Base-by-base conservation (phyloP, 2,329 filamentous ascomycete species). In the Epichloe typhina region DNA sequence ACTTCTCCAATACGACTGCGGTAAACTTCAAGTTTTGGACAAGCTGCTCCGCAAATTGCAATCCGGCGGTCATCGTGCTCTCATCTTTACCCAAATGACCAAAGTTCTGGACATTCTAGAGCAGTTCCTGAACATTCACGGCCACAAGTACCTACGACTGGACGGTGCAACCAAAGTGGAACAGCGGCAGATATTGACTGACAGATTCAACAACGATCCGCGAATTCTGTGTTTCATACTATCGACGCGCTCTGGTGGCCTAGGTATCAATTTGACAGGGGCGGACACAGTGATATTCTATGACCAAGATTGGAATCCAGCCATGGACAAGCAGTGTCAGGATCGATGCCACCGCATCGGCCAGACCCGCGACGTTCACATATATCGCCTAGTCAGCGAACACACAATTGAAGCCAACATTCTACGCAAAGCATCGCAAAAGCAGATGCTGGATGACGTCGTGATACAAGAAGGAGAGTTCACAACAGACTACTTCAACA, bases 21-120 rank as follows among this genome's bases (percentile, higher is more conserved):
- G 93, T 58, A 98, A 98, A 66, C 78, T 98, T 3, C 93, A 98
- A 62, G 83, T 85, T 17, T 77, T 98, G 15, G 93, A 94, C 61
- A 83, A 83, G 54, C 76, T 98, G 2, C 76, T 98, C 13, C 85
- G 93, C 9, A 83, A 86, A 55, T 76, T 98, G 7, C 90, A 97
- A 68, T 80, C 86, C 2, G 89, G 88, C 39, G 89, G 90, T 1
- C 93, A 97, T 62, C 87, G 94, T 7, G 93, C 89, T 9, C 75
- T 99, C 47, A 98, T 99, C 64, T 99, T 99, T 67, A 97, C 94
- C 0, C 93, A 99, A 63, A 98, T 99, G 93, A 97, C 93, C 45
- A 95, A 95, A 65, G 93, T 97, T 44, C 76, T 99, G 17, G 91
- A 99, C 65, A 95, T 99, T 50, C 76, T 99, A 2, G 93, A 99